These are phyloP conservation scores for Euphrasia confusa DNA, from an alignment of 257 asterid genomes.

Conservation along the genomic window DNA sequence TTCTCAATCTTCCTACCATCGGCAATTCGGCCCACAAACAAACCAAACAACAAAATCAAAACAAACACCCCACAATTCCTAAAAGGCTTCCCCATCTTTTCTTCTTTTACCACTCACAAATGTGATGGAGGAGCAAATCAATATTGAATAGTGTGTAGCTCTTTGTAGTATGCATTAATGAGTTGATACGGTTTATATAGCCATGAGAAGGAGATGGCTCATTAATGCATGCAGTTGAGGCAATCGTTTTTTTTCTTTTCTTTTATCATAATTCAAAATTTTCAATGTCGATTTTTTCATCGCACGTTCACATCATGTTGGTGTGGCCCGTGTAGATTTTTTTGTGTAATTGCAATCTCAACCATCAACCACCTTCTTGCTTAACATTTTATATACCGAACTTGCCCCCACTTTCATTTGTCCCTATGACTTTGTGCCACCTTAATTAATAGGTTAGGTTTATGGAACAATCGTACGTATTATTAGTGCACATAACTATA, in stretches of 20 bases:
- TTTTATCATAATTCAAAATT: background rate
- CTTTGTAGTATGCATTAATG: background rate
- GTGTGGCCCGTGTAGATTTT: background rate
- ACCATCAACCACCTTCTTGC: slow-evolving; percentile 39
- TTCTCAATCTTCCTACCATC: slow-evolving; percentile 39
- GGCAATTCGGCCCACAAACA: slow-evolving; percentile 31
- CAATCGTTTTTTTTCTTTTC: slow-evolving; percentile 11
- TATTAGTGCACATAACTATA: no score
- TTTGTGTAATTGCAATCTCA: slow-evolving; percentile 21
- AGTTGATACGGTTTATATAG: slow-evolving; percentile 24
- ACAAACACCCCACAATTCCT: slow-evolving; percentile 29
- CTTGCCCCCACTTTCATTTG: slow-evolving; percentile 21
- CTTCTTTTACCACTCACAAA: background rate
- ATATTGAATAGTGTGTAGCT: background rate
- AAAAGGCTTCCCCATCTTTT: slow-evolving; percentile 33
- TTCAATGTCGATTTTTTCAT: slow-evolving; percentile 26
- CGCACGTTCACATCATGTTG: no score
- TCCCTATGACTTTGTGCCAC: slow-evolving; percentile 18
- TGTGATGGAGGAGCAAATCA: background rate
- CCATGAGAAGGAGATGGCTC: slow-evolving; percentile 15
- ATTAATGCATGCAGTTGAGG: slow-evolving; percentile 49
- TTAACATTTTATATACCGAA: slow-evolving; percentile 6
- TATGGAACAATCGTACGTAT: no score
- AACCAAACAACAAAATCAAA: slow-evolving; percentile 30
- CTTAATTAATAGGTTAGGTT: slow-evolving; percentile 29